Percentiles rank a stretch among this genome's conserved stretches.
Evolutionary conservation across 768 basidiomycete genomes (phyloP).

Genomic region (Russula lepida): DNA sequence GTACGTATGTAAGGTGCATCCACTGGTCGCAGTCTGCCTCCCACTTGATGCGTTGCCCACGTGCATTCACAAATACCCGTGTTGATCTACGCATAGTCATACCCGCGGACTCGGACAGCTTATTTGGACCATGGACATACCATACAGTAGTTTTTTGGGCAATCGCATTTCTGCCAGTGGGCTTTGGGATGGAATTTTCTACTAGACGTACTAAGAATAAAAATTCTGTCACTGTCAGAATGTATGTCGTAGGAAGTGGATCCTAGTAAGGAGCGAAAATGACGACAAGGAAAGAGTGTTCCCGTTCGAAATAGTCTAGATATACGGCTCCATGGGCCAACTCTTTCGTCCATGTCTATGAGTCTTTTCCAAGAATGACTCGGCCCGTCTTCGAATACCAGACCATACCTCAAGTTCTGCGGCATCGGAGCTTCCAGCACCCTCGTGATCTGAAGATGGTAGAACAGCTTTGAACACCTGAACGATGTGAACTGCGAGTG

Average conservation of each 20-base stretch:
- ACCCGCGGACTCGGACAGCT: background rate
- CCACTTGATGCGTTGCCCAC: background rate
- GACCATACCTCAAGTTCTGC: background rate
- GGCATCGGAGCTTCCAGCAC: background rate
- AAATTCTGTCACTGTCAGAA: no score
- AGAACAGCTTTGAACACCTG: background rate
- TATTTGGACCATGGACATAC: background rate
- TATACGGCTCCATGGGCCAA: background rate
- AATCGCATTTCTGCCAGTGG: constrained; percentile 9
- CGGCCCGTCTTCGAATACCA: constrained; percentile 2
- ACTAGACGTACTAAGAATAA: background rate
- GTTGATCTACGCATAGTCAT: background rate
- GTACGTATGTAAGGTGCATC: background rate
- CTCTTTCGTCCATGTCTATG: background rate
- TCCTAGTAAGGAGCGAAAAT: background rate
- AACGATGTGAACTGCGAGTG: background rate
- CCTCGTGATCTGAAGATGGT: background rate
- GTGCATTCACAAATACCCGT: background rate
- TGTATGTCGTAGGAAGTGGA: background rate
- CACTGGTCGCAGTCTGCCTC: background rate
- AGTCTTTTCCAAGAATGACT: background rate
- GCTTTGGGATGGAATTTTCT: background rate
- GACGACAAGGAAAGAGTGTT: background rate
- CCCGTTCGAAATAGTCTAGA: background rate
- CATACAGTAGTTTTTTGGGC: constrained; percentile 13